Percentiles rank a stretch among this genome's conserved stretches.
Conservation (phyloP, 306 rosid species). For the Hippophae gyantsensis region DNA sequence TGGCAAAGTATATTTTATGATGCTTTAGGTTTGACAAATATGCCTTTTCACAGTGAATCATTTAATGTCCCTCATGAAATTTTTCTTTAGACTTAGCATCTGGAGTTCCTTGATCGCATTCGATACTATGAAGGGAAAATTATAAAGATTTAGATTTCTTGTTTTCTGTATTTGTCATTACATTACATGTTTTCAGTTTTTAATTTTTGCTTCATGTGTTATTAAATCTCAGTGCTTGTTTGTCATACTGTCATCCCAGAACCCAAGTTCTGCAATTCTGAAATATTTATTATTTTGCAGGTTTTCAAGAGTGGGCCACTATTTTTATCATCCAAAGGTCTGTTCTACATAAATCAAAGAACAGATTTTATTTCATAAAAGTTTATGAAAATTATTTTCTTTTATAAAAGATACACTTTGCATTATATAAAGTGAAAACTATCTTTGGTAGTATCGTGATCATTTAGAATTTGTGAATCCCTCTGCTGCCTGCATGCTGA, state of each 20-base stretch:
- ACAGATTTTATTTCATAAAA: constrained; percentile 9
- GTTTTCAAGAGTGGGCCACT: constrained; percentile 93
- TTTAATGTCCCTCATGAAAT: background rate
- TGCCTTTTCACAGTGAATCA: background rate
- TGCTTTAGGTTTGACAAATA: background rate
- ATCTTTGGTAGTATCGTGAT: background rate
- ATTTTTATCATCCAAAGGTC: constrained; percentile 87
- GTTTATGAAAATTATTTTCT: background rate
- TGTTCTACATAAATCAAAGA: constrained; percentile 22
- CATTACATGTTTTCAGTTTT: background rate
- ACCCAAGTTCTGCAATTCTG: background rate
- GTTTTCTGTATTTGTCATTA: background rate
- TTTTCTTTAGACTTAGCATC: background rate
- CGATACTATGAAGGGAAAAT: background rate
- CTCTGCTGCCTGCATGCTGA: too few species aligned
- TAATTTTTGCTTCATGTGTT: background rate
- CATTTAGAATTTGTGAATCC: background rate
- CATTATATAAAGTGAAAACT: constrained; percentile 6
- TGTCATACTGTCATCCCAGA: background rate
- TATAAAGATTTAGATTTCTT: background rate
- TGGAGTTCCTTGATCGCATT: background rate
- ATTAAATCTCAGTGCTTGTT: background rate
- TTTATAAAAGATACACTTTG: background rate
- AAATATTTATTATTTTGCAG: constrained; percentile 34
- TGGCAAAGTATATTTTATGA: too few species aligned